A percentile compares a stretch with the other conserved stretches of the same genome.
These are phyloP conservation scores for Articulospora tetracladia DNA, from an alignment of 495 filamentous ascomycete genomes.

Conservation along the genomic window DNA sequence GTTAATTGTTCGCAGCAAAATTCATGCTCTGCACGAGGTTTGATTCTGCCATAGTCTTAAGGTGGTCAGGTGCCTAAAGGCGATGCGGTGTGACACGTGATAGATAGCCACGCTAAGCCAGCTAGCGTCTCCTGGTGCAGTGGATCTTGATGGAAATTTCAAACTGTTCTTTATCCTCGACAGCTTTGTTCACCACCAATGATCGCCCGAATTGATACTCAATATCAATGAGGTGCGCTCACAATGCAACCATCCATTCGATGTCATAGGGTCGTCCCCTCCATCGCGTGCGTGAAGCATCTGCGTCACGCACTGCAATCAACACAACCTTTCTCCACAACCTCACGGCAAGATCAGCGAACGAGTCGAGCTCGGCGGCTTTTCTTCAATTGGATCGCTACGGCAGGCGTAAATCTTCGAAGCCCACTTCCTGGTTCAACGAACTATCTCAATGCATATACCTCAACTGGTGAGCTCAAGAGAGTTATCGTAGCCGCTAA, in stretches of 20 bases:
- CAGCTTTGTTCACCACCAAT: neutral
- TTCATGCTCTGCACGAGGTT: neutral
- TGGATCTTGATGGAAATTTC: neutral
- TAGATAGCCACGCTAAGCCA: neutral
- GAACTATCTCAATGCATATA: constrained; percentile 26
- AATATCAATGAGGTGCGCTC: constrained; percentile 7
- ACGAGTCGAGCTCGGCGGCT: constrained; percentile 11
- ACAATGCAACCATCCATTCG: constrained; percentile 23
- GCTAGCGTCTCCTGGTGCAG: no score
- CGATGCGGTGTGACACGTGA: no score
- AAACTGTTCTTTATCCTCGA: neutral
- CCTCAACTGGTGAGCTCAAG: constrained; percentile 14
- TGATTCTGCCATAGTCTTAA: no score
- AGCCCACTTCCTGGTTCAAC: constrained; percentile 20
- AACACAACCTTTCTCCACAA: constrained; percentile 21
- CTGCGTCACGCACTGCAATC: constrained; percentile 10
- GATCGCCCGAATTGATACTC: neutral
- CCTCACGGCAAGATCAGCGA: constrained; percentile 13
- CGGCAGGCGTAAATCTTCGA: constrained; percentile 11
- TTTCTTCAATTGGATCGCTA: constrained; percentile 22
- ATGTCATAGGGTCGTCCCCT: constrained; percentile 11
- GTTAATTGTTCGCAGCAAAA: neutral
- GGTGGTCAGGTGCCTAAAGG: no score
- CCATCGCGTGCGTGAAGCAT: constrained; percentile 11
- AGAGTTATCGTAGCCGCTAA: constrained; percentile 12